A percentile compares a stretch with the other conserved stretches of the same genome.
phyloP scores from a whole-genome alignment of 2,329 filamentous ascomycete species.

The Leptodontidium sp. region DNA sequence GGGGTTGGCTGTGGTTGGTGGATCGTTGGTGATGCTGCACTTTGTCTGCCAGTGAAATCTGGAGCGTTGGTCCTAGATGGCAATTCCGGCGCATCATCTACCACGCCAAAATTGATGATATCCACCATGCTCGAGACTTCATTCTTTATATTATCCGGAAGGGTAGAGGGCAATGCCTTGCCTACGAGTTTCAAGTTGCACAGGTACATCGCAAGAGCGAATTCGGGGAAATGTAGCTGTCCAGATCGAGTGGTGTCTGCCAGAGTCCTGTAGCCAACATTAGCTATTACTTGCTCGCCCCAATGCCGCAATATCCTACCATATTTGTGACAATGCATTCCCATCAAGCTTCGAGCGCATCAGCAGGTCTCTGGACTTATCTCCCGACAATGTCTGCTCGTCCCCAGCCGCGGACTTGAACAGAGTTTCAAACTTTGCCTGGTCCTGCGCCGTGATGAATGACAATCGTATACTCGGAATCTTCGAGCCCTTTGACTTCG shows the following conservation, averaged over 20 bases:
- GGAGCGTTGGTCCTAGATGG: slow-evolving; percentile 69
- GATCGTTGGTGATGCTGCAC: slow-evolving; percentile 60
- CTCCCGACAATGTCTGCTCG: slow-evolving; percentile 84
- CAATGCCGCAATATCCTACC: slow-evolving; percentile 62
- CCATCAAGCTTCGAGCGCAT: slow-evolving; percentile 89
- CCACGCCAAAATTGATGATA: slow-evolving; percentile 94
- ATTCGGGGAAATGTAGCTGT: slow-evolving; percentile 96
- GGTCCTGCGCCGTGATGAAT: slow-evolving; percentile 94
- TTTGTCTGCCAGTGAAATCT: slow-evolving; percentile 69
- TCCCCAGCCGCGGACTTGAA: slow-evolving; percentile 95
- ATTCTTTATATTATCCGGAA: slow-evolving; percentile 91
- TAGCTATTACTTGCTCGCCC: slow-evolving; percentile 33
- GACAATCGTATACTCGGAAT: slow-evolving; percentile 95
- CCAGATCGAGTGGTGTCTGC: slow-evolving; percentile 96
- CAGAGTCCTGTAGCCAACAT: slow-evolving; percentile 70
- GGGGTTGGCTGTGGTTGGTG: slow-evolving; percentile 78
- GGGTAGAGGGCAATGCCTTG: slow-evolving; percentile 75
- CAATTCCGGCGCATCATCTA: slow-evolving; percentile 71
- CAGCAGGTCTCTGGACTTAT: slow-evolving; percentile 90
- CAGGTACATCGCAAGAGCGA: slow-evolving; percentile 97
- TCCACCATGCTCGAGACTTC: slow-evolving; percentile 99
- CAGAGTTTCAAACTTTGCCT: slow-evolving; percentile 95
- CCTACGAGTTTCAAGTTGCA: slow-evolving; percentile 93
- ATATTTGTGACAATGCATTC: slow-evolving; percentile 89
- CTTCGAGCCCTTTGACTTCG: slow-evolving; percentile 68